Base-by-base conservation (phyloP, 1,284 basidiomycete species). In the Anthracocystis panici-leucophaei region DNA sequence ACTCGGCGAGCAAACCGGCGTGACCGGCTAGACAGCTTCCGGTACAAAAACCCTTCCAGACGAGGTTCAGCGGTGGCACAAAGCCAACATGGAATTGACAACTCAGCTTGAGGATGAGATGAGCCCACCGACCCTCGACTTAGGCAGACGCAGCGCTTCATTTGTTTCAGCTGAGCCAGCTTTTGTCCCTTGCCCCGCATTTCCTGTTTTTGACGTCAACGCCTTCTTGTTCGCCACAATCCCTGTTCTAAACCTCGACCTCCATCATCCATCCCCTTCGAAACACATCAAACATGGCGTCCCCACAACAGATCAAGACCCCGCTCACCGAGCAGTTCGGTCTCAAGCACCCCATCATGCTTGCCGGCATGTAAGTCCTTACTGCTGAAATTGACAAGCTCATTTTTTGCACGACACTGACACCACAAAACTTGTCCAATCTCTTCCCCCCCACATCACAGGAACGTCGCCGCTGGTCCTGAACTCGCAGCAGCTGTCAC, bases 301-400 rank as follows among this genome's bases (percentile, higher is more conserved):
- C 71, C 33, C 38, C 75, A 29, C 75, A 77, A 56, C 63, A 72
- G 57, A 79, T 79, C 73, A 75, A 69, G 63, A 79, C 77, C 11
- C 68, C 65, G 27, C 72, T 82, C 49, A 82, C 80, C 42, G 66
- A 72, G 62, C 58, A 48, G 38, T 74, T 96, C 86, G 90, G 90
- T 64, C 91, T 95, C 86, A 89, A 91, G 85, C 94, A 96, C 84
- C 94, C 94, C 50, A 89, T 96, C 77, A 86, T 95, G 69, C 90
- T 96, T 29, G 94, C 94, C 62, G 93, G 92, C 63, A 71, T 76
- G 74, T 72, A 52, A 62, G 69, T 75, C 14, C 20, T 3, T 33
- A n/a, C 6, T 8, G 4, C 9, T 44, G 23, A 9, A 7, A 18
- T 1, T 4, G 16, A 40, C 12, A 18, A 6, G 5, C 27, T 27